Percentiles rank a stretch among this genome's conserved stretches.
These are phyloP conservation scores for Oenanthe sinensis DNA, from an alignment of 129 eudicot species.

Conservation along the genomic window DNA sequence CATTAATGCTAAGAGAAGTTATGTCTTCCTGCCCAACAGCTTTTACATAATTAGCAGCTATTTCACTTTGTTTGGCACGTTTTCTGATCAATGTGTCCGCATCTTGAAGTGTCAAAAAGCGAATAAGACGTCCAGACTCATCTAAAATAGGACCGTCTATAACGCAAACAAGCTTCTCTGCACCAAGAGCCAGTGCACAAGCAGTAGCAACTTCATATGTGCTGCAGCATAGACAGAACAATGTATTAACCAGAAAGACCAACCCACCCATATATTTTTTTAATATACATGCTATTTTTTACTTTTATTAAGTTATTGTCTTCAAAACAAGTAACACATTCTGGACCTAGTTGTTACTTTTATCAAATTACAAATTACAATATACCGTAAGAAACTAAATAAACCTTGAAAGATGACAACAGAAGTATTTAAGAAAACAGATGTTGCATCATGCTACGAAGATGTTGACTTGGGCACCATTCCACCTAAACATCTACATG, in stretches of 20 bases:
- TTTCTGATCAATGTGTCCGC: slow-evolving; percentile 76
- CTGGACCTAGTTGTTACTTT: not conserved
- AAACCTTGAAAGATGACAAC: not conserved
- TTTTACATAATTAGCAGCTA: slow-evolving; percentile 88
- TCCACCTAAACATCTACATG: not conserved
- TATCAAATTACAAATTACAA: not conserved
- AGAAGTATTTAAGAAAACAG: not conserved
- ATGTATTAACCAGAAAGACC: slow-evolving; percentile 5
- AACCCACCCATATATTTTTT: not conserved
- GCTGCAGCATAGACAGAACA: slow-evolving; percentile 33
- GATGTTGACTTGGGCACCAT: not conserved
- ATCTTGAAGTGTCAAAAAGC: slow-evolving; percentile 79
- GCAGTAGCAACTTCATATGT: slow-evolving; percentile 99
- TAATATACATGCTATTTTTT: not conserved
- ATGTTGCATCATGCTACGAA: not conserved
- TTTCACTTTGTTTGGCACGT: slow-evolving; percentile 85
- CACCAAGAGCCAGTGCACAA: slow-evolving; percentile 91
- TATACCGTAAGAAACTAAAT: not conserved
- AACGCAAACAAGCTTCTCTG: slow-evolving; percentile 88
- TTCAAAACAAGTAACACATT: not conserved
- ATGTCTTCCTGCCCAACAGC: slow-evolving; percentile 68
- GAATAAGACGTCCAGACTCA: slow-evolving; percentile 75
- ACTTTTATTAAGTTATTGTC: not conserved
- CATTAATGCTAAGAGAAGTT: slow-evolving; percentile 17
- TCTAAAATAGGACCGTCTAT: slow-evolving; percentile 91